A percentile compares a stretch with the other conserved stretches of the same genome.
Evolutionary conservation across 305 asterid species (phyloP).

Genomic region (Ilex paraguariensis): DNA sequence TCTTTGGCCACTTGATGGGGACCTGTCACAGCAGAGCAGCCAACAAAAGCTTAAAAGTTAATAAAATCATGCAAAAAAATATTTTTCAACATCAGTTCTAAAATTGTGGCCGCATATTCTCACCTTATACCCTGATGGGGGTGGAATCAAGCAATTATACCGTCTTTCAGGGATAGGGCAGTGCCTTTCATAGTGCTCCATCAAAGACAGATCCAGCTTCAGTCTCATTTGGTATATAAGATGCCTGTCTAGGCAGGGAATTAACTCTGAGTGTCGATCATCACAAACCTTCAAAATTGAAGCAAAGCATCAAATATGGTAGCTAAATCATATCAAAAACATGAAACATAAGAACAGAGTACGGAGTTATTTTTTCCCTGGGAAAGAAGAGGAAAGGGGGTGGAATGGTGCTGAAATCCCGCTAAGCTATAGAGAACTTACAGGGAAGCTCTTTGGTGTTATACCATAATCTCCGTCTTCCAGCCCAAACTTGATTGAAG

Average conservation of each 20-base stretch:
- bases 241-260: slow-evolving; percentile 86
- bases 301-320: background rate
- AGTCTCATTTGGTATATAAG: slow-evolving; percentile 87
- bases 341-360: background rate
- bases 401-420: background rate
- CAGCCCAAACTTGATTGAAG: slow-evolving; percentile 45
- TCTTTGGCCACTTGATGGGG: slow-evolving; percentile 84
- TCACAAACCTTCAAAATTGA: slow-evolving; percentile 57
- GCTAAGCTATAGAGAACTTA: slow-evolving; percentile 24
- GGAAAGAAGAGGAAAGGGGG: background rate
- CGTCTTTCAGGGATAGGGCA: slow-evolving; percentile 90
- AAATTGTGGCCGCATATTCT: slow-evolving; percentile 13
- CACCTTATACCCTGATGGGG: slow-evolving; percentile 94
- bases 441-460: slow-evolving; percentile 66
- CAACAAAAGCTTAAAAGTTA: slow-evolving; percentile 10
- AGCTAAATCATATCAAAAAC: slow-evolving; percentile 3
- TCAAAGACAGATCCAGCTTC: slow-evolving; percentile 75
- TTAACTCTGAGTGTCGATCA: slow-evolving; percentile 79
- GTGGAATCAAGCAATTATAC: slow-evolving; percentile 88
- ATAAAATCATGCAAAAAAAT: background rate
- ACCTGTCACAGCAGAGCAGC: slow-evolving; percentile 27
- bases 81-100: background rate
- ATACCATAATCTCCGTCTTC: slow-evolving; percentile 64
- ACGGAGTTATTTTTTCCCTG: background rate
- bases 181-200: slow-evolving; percentile 97